Evolutionary conservation across 257 asterid species (phyloP).

Genomic region (Scutellaria galericulata): DNA sequence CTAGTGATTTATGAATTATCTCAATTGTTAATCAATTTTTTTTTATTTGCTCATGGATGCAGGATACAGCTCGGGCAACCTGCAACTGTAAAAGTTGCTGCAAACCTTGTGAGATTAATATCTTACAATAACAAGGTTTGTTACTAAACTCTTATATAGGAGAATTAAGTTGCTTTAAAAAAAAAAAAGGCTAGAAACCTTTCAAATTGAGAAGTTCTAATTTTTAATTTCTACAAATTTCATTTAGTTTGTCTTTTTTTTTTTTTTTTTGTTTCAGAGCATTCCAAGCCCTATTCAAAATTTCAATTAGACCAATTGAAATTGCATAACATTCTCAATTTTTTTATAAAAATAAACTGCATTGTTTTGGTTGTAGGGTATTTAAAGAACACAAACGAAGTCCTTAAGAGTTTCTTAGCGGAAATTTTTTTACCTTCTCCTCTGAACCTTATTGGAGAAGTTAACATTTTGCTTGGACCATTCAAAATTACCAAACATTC

Average conservation of each 20-base stretch:
- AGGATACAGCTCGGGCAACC: conserved; percentile 95
- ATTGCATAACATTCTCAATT: not conserved
- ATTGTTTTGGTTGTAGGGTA: conserved; percentile 9
- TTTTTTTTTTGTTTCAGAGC: not conserved
- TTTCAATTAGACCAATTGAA: conserved; percentile 13
- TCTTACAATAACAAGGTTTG: conserved; percentile 87
- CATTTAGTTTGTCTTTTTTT: not conserved
- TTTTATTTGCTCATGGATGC: conserved; percentile 40
- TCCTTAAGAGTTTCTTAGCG: not conserved
- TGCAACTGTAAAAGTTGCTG: conserved; percentile 87
- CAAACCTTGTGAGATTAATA: conserved; percentile 71
- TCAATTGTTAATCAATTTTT: not conserved
- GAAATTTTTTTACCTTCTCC: not conserved
- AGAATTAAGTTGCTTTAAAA: not conserved
- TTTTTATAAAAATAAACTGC: not conserved
- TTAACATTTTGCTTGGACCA: not conserved
- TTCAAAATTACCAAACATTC: too few species aligned
- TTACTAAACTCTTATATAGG: conserved; percentile 4
- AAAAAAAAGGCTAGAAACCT: too few species aligned
- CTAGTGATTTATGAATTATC: not conserved
- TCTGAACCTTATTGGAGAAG: not conserved
- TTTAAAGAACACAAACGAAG: not conserved
- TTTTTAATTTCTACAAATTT: not conserved
- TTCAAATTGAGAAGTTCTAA: not conserved
- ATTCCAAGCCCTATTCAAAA: not conserved